Base-by-base conservation (phyloP, 1,284 basidiomycete genomes). In the Ustilago tritici region DNA sequence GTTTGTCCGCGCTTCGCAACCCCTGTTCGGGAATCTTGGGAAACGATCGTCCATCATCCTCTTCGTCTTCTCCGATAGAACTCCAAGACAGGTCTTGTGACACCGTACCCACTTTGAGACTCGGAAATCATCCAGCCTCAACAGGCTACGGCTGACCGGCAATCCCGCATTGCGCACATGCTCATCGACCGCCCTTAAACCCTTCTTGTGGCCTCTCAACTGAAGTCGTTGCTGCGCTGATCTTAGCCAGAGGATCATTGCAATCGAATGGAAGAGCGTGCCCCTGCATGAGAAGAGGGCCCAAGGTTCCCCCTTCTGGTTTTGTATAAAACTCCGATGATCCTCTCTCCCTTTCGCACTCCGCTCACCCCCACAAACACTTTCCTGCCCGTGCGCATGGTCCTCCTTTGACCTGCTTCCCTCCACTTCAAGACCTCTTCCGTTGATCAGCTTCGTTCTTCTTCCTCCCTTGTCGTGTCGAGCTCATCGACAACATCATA, bases 21-120 rank as follows among this genome's bases (percentile, higher is more conserved):
- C 47, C n/a, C n/a, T 53, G 10, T 54, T 58, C 65, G 60, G 65
- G 6, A 68, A 68, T 68, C 65, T 68, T 56, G 41, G 15, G 3
- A 49, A 19, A n/a, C 23, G 7, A n/a, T 28, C 23, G 23, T 28
- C 23, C 23, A 28, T 28, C 23, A 28, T 28, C 23, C 23, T 28
- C 23, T 28, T 3, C 3, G 23, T 28, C 23, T 28, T 28, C 23
- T 28, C 23, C 23, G 23, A 28, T 28, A 28, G 23, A 28, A 28
- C 23, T 28, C 23, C 23, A 28, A 28, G 2, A 28, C 23, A 28
- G 23, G 23, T 28, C 23, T 28, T 28, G 23, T 28, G 23, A 28
- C 23, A 28, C 23, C 23, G 23, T 28, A 28, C 23, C 23, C 23
- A 28, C 23, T 28, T 28, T 28, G 23, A 28, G 23, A 28, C 23